Conservation (phyloP, 2,329 filamentous ascomycete genomes). For the Remersonia thermophila region DNA sequence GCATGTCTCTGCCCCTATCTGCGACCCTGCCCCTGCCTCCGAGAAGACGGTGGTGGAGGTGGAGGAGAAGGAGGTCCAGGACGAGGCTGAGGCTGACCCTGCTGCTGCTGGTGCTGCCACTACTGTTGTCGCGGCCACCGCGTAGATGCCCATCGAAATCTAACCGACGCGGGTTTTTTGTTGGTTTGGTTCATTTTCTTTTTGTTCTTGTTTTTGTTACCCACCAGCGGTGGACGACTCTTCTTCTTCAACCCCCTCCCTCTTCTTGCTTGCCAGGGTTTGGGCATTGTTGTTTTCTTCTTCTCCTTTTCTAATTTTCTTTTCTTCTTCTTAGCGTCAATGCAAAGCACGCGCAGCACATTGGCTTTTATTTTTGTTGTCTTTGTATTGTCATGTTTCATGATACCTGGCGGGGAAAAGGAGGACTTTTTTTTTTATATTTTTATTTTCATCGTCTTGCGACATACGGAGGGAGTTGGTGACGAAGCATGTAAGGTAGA, state of each 20-base stretch:
- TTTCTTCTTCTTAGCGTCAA: slow-evolving; percentile 4
- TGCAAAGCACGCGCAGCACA: slow-evolving; percentile 5
- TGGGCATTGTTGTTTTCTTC: slow-evolving; percentile 7
- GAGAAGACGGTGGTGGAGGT: neutral
- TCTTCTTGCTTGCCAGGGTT: neutral
- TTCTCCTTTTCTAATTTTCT: slow-evolving; percentile 9
- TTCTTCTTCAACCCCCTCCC: too few species aligned
- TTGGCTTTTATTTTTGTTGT: slow-evolving; percentile 6
- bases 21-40: neutral
- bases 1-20: neutral
- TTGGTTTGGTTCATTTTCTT: neutral
- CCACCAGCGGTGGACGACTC: slow-evolving; percentile 1
- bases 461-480: slow-evolving; percentile 8
- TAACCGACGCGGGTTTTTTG: too few species aligned
- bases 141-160: too few species aligned
- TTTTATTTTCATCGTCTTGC: neutral
- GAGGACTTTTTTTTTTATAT: neutral
- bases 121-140: neutral
- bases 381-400: slow-evolving; percentile 7
- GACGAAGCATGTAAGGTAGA: slow-evolving; percentile 10
- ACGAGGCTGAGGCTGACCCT: slow-evolving; percentile 1
- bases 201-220: neutral
- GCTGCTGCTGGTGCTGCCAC: slow-evolving; percentile 1
- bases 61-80: neutral
- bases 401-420: slow-evolving; percentile 17